Evolutionary conservation across 345 rosid genomes (phyloP).

Genomic region (Brassica juncea): DNA sequence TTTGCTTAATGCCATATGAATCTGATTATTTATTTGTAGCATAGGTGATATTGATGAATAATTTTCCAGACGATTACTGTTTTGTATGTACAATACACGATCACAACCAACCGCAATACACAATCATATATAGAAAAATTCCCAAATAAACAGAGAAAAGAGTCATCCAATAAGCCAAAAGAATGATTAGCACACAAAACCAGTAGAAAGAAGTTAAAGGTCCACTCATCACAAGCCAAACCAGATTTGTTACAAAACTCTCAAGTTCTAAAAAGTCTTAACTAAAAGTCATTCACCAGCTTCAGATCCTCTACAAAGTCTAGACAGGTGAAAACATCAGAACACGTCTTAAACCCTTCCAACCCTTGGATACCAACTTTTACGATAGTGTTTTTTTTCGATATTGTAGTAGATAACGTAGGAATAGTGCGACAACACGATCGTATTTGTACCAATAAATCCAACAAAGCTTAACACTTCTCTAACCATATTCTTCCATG

Average conservation of each 20-base stretch:
- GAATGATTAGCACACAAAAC: too few species aligned
- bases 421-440: not conserved
- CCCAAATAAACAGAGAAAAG: not conserved
- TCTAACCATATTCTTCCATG: not conserved
- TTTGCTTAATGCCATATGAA: conserved; percentile 59
- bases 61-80: too few species aligned
- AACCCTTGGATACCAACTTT: not conserved
- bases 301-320: not conserved
- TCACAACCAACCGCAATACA: too few species aligned
- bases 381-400: not conserved
- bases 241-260: not conserved
- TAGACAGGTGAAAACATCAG: not conserved
- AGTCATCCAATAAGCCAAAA: not conserved
- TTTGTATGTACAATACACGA: too few species aligned
- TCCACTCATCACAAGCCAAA: not conserved
- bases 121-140: too few species aligned
- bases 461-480: not conserved
- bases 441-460: not conserved
- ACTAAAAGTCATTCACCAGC: not conserved
- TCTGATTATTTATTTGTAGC: too few species aligned
- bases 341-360: not conserved
- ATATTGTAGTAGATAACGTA: not conserved
- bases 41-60: too few species aligned
- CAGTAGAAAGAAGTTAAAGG: not conserved
- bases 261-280: not conserved